A percentile compares a stretch with the other conserved stretches of the same genome.
Evolutionary conservation across 768 basidiomycete genomes (phyloP).

Genomic region (Macrolepiota albuminosa): DNA sequence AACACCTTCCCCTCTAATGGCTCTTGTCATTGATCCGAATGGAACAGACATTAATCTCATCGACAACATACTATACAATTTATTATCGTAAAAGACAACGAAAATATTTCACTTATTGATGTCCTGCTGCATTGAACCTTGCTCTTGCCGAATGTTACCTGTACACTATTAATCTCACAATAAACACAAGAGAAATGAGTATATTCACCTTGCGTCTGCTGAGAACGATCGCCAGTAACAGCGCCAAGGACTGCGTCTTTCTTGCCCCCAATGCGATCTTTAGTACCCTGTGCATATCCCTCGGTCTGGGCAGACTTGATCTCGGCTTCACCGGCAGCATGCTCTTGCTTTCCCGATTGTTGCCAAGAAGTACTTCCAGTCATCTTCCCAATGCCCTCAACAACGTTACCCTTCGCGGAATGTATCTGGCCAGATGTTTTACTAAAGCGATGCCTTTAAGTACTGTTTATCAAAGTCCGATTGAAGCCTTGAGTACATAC

Average conservation of each 20-base stretch:
- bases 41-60: too few relatives aligned
- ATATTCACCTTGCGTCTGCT: slow-evolving; percentile 35
- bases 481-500: background rate
- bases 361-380: slow-evolving; percentile 42
- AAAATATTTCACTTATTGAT: slow-evolving; percentile 4
- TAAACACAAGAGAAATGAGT: background rate
- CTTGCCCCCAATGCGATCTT: slow-evolving; percentile 41
- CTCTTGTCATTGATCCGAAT: too few relatives aligned
- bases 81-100: too few relatives aligned
- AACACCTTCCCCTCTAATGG: too few relatives aligned
- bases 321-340: slow-evolving; percentile 44
- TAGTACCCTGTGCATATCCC: slow-evolving; percentile 43
- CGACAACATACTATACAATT: too few relatives aligned
- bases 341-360: slow-evolving; percentile 45
- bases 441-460: slow-evolving; percentile 15
- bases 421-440: slow-evolving; percentile 39
- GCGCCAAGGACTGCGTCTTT: slow-evolving; percentile 44
- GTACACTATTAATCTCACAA: rapidly evolving
- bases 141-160: slow-evolving; percentile 39
- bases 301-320: slow-evolving; percentile 43
- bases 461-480: background rate
- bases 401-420: slow-evolving; percentile 35
- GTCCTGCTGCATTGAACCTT: slow-evolving; percentile 14
- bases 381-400: slow-evolving; percentile 34
- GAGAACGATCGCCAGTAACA: slow-evolving; percentile 40